A percentile compares a stretch with the other conserved stretches of the same genome.
These are phyloP conservation scores for Fusarium ramigenum DNA, from an alignment of 2,329 filamentous ascomycete species.

Conservation along the genomic window DNA sequence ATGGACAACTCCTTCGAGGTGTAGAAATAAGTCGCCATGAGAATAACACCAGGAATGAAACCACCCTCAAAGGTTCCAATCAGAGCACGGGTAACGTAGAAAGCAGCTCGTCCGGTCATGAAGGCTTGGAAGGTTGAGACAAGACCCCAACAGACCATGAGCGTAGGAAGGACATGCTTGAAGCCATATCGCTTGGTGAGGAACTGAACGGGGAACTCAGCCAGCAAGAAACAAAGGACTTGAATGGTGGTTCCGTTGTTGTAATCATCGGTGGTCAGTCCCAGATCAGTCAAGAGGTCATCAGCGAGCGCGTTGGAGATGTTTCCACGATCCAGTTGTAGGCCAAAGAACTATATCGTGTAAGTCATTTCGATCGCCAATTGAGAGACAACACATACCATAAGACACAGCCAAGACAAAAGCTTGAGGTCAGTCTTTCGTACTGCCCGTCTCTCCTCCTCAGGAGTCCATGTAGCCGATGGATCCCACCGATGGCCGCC, in stretches of 20 bases:
- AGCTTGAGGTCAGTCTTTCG: constrained; percentile 60
- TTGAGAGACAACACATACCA: constrained; percentile 43
- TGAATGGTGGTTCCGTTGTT: constrained; percentile 68
- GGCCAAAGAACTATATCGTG: constrained; percentile 62
- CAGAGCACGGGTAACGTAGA: constrained; percentile 61
- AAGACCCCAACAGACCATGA: constrained; percentile 62
- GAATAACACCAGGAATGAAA: constrained; percentile 68
- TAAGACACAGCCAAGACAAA: constrained; percentile 54
- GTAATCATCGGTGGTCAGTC: constrained; percentile 61
- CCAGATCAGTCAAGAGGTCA: constrained; percentile 65
- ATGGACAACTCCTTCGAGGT: constrained; percentile 72
- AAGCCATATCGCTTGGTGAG: constrained; percentile 67
- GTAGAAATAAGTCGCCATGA: constrained; percentile 79
- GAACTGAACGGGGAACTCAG: constrained; percentile 68
- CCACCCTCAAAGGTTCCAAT: constrained; percentile 65
- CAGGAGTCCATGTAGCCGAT: constrained; percentile 58
- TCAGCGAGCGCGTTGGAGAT: constrained; percentile 70
- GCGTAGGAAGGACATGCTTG: constrained; percentile 62
- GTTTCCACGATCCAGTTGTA: constrained; percentile 72
- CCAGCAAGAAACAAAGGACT: constrained; percentile 61
- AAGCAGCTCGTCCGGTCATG: constrained; percentile 57
- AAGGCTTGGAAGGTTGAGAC: constrained; percentile 61
- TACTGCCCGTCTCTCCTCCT: constrained; percentile 65
- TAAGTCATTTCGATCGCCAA: constrained; percentile 18
- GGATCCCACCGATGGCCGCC: constrained; percentile 55